Evolutionary conservation across 345 rosid genomes (phyloP).

Genomic region (Camelina sativa): DNA sequence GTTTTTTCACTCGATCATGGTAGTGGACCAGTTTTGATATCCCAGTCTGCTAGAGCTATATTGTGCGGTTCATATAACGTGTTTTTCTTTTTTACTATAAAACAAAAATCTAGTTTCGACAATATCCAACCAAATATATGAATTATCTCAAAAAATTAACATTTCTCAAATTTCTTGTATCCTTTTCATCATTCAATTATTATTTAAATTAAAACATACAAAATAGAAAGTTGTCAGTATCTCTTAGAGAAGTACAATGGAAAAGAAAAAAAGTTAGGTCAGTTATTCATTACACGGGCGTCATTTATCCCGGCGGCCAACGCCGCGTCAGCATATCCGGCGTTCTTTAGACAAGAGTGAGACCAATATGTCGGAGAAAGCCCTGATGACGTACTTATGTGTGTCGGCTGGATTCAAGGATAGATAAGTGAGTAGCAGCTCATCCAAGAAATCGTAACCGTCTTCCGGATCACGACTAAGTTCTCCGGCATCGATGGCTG

Average conservation of each 20-base stretch:
- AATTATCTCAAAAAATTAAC: not conserved
- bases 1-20: not conserved
- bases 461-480: slow-evolving; percentile 50
- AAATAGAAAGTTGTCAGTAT: slow-evolving; percentile 19
- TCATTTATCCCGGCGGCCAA: not conserved
- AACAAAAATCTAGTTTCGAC: not conserved
- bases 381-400: slow-evolving; percentile 72
- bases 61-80: not conserved
- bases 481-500: slow-evolving; percentile 44
- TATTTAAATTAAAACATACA: slow-evolving; percentile 1
- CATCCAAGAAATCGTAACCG: slow-evolving; percentile 78
- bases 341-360: slow-evolving; percentile 51
- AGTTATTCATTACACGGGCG: slow-evolving; percentile 16
- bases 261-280: not conserved
- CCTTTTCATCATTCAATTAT: slow-evolving; percentile 25
- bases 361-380: slow-evolving; percentile 80
- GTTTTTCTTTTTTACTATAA: not conserved
- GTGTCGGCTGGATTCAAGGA: slow-evolving; percentile 67
- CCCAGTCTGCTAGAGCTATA: not conserved
- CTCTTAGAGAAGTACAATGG: slow-evolving; percentile 8
- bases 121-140: not conserved
- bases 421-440: slow-evolving; percentile 76
- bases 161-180: not conserved
- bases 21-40: not conserved
- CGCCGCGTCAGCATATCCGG: slow-evolving; percentile 23